Base-by-base conservation (phyloP, 139 green algal species). In the Chlamydomonas urium region DNA sequence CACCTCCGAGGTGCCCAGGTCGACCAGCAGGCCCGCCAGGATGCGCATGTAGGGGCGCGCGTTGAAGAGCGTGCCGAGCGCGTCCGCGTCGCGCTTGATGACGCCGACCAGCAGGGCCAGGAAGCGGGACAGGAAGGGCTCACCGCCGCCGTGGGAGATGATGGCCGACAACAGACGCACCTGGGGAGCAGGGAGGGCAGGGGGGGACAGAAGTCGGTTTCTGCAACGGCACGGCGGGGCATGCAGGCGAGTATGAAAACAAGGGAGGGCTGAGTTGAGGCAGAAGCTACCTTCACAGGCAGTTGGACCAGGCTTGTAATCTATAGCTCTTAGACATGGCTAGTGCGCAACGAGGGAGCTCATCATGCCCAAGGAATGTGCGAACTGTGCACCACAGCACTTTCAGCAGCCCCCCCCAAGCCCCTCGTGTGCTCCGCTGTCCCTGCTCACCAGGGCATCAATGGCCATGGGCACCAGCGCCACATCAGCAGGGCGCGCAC, bases 11-110 rank as follows among this genome's bases (percentile, higher is more conserved):
- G n/a, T 17, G 6, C 66, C 80, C 62, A 99, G 78, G 79, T 98
- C 93, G 4, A 65, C 81, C 35, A 97, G 85, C 48, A 96, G 76
- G 31, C 89, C 93, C 14, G 92, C 61, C 56, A 94, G 87, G 48
- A 99, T 81, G 59, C 96, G 92, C 84, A 96, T 93, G 87, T 94
- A 98, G 61, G 95, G 95, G 21, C 91, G 79, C 28, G 85, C 83
- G 80, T 97, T 98, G 84, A 98, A 98, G 32, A 77, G 75, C 42
- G 67, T 76, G 26, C 69, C 79, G 24, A 66, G 78, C 56, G 92
- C 87, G 47, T 93, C 93, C 14, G 90, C 87, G 35, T 97, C 89
- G n/a, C 86, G 71, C 75, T 81, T 80, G 47, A 81, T 70, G 28
- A 91, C 74, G 31, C 74, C 76, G n/a, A 90, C 88, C 38, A 93